Evolutionary conservation across 2,329 filamentous ascomycete species (phyloP), one percentile per base, ranked within the genome.

Genomic region (Pyrenophora teres): DNA sequence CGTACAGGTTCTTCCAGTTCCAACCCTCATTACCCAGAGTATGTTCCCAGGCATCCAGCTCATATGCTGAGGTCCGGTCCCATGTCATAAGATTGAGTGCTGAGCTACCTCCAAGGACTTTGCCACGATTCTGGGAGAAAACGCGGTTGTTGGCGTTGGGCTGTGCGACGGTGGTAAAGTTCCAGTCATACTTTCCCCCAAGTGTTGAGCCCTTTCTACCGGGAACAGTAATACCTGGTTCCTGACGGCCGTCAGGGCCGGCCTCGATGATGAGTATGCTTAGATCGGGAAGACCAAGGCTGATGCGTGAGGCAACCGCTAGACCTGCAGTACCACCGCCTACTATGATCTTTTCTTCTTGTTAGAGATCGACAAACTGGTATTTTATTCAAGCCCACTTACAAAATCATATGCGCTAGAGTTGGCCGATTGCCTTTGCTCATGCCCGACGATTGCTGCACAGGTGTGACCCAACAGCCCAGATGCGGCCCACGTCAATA

Each of bases 21-120:
- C 67, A 71, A 13, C 67, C 67, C n/a, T 57, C 60, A 30, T 69
- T 68, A 3, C 68, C 68, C 2, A 71, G 52, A 8, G 33, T 36
- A 38, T 57, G 54, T 51, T 69, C 66, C 68, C 68, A 71, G 5
- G 64, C 64, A 56, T 72, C 61, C 18, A 69, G 65, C 35, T 74
- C 72, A 36, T 60, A 52, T 6, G 56, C 56, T 10, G 54, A 60
- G 10, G 60, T 66, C 10, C 70, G 68, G 46, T 72, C 69, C 65
- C 66, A 70, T 37, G 64, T 63, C 59, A 73, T 65, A 7, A 77
- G 69, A 54, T 80, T 80, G 9, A 81, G 63, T 0, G 76, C 74
- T 9, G 72, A 78, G 16, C 75, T 77, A 18, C 80, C 80, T 7
- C 80, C 80, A 4, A 82, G 72, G 1, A 80, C 75, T 36, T 77